phyloP scores from a whole-genome alignment of 1,284 basidiomycete species.

The Pholiota adiposa region DNA sequence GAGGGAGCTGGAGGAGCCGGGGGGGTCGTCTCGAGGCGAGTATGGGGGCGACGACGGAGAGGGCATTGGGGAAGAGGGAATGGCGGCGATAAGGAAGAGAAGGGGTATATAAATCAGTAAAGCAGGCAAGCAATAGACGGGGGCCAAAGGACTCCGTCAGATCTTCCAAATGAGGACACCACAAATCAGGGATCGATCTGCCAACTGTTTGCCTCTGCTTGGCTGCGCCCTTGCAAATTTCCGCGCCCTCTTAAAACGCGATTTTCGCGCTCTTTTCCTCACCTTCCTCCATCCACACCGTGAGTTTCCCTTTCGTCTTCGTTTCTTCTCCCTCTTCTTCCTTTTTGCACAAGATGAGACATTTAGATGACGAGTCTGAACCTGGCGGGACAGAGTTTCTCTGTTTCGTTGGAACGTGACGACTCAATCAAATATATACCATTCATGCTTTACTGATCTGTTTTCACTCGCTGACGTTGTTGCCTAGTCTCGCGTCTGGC shows the following conservation, averaged over 20 bases:
- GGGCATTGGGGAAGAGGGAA: conserved; percentile 28
- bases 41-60: conserved; percentile 25
- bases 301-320: conserved; percentile 24
- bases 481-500: conserved; percentile 3
- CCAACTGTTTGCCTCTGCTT: conserved; percentile 31
- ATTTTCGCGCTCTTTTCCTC: conserved; percentile 6
- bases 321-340: conserved; percentile 16
- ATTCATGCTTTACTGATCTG: conserved; percentile 89
- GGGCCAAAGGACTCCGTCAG: conserved; percentile 22
- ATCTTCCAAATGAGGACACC: background rate
- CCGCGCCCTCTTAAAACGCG: background rate
- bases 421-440: conserved; percentile 68
- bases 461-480: conserved; percentile 27
- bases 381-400: conserved; percentile 60
- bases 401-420: conserved; percentile 58
- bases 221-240: conserved; percentile 21
- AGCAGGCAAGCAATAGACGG: conserved; percentile 16
- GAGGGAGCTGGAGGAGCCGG: conserved; percentile 33
- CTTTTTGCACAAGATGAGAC: conserved; percentile 57
- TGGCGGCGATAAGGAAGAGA: conserved; percentile 25
- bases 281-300: conserved; percentile 10
- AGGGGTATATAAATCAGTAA: background rate
- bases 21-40: conserved; percentile 29
- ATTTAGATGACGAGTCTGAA: conserved; percentile 92
- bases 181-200: conserved; percentile 16